Base-by-base conservation (phyloP, 2,329 filamentous ascomycete species). In the Zalaria sp. region DNA sequence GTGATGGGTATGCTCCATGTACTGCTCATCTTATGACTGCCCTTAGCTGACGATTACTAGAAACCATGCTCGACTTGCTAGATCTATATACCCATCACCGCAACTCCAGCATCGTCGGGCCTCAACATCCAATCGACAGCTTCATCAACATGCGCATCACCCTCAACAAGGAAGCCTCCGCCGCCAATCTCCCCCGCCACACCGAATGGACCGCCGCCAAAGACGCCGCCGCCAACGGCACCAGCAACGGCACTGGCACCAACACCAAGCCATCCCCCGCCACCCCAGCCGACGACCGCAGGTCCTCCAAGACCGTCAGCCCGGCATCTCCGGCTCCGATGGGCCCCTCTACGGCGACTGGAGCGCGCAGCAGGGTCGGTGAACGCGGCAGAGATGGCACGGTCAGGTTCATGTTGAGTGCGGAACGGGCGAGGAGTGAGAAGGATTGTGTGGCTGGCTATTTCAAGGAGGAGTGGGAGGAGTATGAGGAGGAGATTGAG, bases 81-180 rank as follows among this genome's bases (percentile, higher is more conserved):
- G 89, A 98, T 55, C 73, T 96, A 3, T 96, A 95, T 60, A 91
- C 86, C 0, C 83, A 93, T 55, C 81, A 93, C 56, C 76, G 77
- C 42, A 74, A 76, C 49, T 69, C 72, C 40, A 94, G 87, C 29
- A 77, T 80, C 39, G 68, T 94, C 18, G 88, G 87, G 5, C 68
- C 73, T 10, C 67, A 74, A 38, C 82, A 85, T 60, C 75, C 81
- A 37, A 69, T 89, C 35, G 80, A 89, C 50, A 73, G 73, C 41
- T 89, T 94, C 57, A 84, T 96, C 55, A 77, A 81, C 48, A 78
- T 93, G 51, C 85, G 91, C 57, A 94, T 96, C 48, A 72, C 76
- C 25, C 71, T 95, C 47, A 95, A 96, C 60, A 76, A 83, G 53
- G 81, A 93, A 61, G 73, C 86, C 39, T 79, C 85, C 40, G 66